These are phyloP conservation scores for Ambrosia artemisiifolia DNA, from an alignment of 129 eudicot species.

Conservation along the genomic window DNA sequence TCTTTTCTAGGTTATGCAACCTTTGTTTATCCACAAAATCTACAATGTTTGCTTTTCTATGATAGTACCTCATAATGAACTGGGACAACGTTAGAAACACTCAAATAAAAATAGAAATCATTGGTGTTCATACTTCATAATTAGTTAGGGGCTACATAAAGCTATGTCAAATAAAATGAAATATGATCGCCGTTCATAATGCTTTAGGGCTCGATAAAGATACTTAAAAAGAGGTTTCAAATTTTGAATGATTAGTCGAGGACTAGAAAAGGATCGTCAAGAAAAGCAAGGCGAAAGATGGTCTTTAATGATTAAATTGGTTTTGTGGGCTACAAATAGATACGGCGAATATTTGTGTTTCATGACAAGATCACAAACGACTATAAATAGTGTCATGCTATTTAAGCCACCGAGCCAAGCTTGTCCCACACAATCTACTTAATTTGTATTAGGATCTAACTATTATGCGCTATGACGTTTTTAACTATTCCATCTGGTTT, in stretches of 20 bases:
- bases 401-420: background rate
- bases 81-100: constrained; percentile 14
- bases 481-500: background rate
- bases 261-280: constrained; percentile 16
- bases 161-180: background rate
- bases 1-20: constrained; percentile 30
- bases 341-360: background rate
- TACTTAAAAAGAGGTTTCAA: background rate
- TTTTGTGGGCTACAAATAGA: constrained; percentile 9
- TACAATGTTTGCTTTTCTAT: constrained; percentile 10
- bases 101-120: constrained; percentile 5
- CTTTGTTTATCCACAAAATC: constrained; percentile 18
- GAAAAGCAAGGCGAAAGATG: constrained; percentile 10
- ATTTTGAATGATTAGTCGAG: constrained; percentile 24
- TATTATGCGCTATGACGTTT: background rate
- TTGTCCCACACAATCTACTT: constrained; percentile 17
- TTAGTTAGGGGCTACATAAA: constrained; percentile 28
- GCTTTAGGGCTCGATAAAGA: constrained; percentile 15
- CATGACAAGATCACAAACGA: background rate
- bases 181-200: background rate
- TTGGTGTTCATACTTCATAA: constrained; percentile 25
- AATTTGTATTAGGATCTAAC: constrained; percentile 1
- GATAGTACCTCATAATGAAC: constrained; percentile 11
- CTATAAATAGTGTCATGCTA: background rate
- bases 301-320: constrained; percentile 17